Evolutionary conservation across 352 stramenopile species (phyloP).

Genomic region (Globisporangium paroecandrum): DNA sequence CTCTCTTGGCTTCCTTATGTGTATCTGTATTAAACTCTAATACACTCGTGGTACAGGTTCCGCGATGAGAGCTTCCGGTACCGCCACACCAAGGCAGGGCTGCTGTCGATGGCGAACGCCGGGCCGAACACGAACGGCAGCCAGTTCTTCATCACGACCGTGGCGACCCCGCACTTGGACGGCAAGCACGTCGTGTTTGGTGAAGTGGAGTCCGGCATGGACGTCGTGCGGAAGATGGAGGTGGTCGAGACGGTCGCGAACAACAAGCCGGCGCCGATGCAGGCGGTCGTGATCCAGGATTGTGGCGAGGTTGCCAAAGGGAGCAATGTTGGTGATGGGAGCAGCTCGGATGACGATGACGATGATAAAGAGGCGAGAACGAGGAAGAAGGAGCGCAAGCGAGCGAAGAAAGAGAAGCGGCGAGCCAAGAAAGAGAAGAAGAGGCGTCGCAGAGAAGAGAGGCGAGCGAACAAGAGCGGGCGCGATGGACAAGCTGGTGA

Average conservation of each 20-base stretch:
- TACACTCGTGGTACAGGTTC: constrained; percentile 46
- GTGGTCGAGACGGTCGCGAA: constrained; percentile 69
- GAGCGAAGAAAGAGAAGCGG: constrained; percentile 32
- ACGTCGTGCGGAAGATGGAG: constrained; percentile 90
- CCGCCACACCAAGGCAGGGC: constrained; percentile 90
- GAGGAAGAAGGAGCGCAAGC: constrained; percentile 20
- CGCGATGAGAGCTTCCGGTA: constrained; percentile 94
- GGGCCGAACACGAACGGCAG: constrained; percentile 73
- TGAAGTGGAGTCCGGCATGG: constrained; percentile 82
- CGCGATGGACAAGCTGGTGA: background rate
- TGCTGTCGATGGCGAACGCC: constrained; percentile 95
- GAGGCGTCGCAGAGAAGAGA: constrained; percentile 26
- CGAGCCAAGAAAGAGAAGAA: constrained; percentile 36
- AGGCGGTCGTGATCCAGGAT: constrained; percentile 92
- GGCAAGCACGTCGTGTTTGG: constrained; percentile 99
- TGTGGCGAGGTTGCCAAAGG: constrained; percentile 80
- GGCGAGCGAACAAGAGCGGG: background rate
- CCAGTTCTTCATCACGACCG: constrained; percentile 85
- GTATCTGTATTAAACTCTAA: background rate
- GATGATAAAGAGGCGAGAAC: constrained; percentile 6
- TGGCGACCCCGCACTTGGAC: constrained; percentile 94
- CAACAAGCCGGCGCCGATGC: constrained; percentile 78
- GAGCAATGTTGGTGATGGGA: background rate
- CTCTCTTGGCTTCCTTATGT: background rate
- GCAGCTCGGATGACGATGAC: constrained; percentile 4